Base-by-base conservation (phyloP, 768 basidiomycete species). In the Macrolepiota albuminosa region DNA sequence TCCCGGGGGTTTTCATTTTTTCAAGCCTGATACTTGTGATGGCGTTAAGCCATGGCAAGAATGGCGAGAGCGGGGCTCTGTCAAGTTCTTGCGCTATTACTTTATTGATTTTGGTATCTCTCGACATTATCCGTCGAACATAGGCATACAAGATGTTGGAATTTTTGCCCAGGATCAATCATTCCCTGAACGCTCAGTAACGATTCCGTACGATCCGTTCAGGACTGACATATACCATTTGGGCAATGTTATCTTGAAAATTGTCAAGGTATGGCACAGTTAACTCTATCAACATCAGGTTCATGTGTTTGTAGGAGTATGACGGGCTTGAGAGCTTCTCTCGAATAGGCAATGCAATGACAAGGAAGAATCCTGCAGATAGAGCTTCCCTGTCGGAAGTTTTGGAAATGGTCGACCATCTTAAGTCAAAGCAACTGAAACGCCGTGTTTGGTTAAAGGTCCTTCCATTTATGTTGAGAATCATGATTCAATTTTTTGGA, bases 191-290 rank as follows among this genome's bases (percentile, higher is more conserved):
- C 66, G 57, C 14, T 59, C 56, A 18, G 29, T 57, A 6, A 36
- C 59, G 0, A 39, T 60, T 1, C 71, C 67, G 0, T 65, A 70
- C 10, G 63, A 82, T 60, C 76, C 78, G 0, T 82, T 81, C 47
- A 66, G 73, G 0, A 74, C 73, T 0, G 81, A 82, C 37, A 67
- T 82, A 4, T 82, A 78, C 59, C 75, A 74, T 34, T 60, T 81
- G 0, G 79, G 78, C 0, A 80, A 80, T 48, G 54, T 47, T 9
- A 39, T 59, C 18, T 49, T 57, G 21, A 39, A 48, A 14, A 26
- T 57, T 37, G 43, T 40, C 7, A 39, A 61, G 26, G 58, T 54
- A 31, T 9, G 31, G 0, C 11, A 16, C 3, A 26, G 2, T 39
- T 24, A 18, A 13, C 21, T n/a, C 10, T 4, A 16, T 36, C n/a